These are phyloP conservation scores for Mycena epipterygia DNA, from an alignment of 768 basidiomycete genomes.

Conservation along the genomic window DNA sequence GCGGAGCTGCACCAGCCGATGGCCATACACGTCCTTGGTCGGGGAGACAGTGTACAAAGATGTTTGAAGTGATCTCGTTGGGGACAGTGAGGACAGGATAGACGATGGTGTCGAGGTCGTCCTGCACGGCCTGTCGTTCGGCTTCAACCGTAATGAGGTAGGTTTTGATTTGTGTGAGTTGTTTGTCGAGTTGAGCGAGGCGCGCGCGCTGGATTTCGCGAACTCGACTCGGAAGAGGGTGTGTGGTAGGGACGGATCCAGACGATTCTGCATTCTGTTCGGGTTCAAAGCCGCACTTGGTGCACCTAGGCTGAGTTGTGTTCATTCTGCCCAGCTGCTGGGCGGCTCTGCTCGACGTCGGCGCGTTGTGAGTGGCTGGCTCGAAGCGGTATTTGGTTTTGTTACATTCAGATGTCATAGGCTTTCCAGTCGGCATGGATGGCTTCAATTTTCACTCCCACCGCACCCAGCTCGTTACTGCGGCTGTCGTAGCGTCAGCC, in stretches of 20 bases:
- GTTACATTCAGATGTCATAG: too few species aligned
- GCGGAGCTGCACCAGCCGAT: neutral
- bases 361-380: too few species aligned
- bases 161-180: neutral
- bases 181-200: too few species aligned
- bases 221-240: too few species aligned
- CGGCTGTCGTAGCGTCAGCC: slow-evolving; percentile 75
- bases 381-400: too few species aligned
- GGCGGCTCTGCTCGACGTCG: too few species aligned
- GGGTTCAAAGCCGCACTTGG: too few species aligned
- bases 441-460: slow-evolving; percentile 63
- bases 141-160: neutral
- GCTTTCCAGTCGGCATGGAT: slow-evolving; percentile 38
- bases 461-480: slow-evolving; percentile 72
- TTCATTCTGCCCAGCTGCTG: too few species aligned
- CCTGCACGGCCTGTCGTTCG: neutral
- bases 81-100: neutral
- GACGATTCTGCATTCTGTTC: too few species aligned
- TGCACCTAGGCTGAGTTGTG: too few species aligned
- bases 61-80: neutral
- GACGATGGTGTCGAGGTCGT: neutral
- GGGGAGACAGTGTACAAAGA: neutral
- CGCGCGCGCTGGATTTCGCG: too few species aligned
- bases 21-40: neutral
- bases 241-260: too few species aligned